Evolutionary conservation across 306 rosid species (phyloP).

Genomic region (Echinosophora koreensis): DNA sequence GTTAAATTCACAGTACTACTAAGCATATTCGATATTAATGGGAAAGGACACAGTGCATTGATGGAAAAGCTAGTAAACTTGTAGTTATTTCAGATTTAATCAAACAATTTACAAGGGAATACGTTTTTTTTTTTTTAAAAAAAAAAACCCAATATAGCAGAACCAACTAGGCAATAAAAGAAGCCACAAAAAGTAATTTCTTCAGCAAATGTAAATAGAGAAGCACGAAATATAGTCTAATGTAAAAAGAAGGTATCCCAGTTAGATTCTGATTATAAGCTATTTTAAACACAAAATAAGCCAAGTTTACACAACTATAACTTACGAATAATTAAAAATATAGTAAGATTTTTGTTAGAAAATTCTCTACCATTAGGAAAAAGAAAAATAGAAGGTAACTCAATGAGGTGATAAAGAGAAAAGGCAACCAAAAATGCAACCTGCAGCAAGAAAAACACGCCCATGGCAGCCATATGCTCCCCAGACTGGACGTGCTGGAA

Average conservation of each 20-base stretch:
- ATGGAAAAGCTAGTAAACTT: background rate
- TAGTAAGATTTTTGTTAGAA: background rate
- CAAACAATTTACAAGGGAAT: background rate
- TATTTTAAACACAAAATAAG: background rate
- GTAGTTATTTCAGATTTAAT: background rate
- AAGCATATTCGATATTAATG: background rate
- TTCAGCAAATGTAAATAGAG: slow-evolving; percentile 7
- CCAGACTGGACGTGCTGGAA: slow-evolving; percentile 99
- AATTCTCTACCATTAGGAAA: background rate
- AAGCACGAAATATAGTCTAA: too few relatives aligned
- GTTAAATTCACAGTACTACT: background rate
- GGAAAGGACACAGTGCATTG: background rate
- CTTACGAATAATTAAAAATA: background rate
- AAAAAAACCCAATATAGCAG: background rate
- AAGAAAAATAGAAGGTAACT: background rate
- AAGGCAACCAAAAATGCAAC: slow-evolving; percentile 47
- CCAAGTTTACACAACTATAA: background rate
- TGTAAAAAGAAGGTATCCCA: background rate
- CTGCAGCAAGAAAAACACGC: slow-evolving; percentile 98
- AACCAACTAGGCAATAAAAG: slow-evolving; percentile 1
- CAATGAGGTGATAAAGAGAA: slow-evolving; percentile 1
- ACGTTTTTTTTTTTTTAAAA: background rate
- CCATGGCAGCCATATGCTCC: slow-evolving; percentile 99
- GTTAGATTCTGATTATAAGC: background rate
- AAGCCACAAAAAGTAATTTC: slow-evolving; percentile 1